A percentile compares a stretch with the other conserved stretches of the same genome.
phyloP scores from a whole-genome alignment of 331 rosid genomes.

The Malus hybrid region DNA sequence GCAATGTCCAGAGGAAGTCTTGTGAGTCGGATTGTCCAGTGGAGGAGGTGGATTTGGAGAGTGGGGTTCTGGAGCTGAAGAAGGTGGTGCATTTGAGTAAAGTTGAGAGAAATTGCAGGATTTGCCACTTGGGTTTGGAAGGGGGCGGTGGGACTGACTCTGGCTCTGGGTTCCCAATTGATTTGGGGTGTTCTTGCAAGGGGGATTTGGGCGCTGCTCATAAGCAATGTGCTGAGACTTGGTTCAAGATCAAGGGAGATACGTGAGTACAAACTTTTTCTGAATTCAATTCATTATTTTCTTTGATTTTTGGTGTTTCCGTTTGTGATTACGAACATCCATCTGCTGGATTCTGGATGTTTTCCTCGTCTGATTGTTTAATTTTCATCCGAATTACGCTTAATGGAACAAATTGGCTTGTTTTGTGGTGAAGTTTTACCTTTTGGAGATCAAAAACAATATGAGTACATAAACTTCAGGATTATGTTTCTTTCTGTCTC shows the following conservation, averaged over 20 bases:
- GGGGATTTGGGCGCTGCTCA: constrained; percentile 41
- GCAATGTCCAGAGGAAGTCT: not conserved
- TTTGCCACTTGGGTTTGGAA: constrained; percentile 31
- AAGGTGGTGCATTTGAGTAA: constrained; percentile 22
- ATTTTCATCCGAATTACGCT: not conserved
- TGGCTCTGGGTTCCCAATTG: constrained; percentile 19
- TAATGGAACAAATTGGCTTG: not conserved
- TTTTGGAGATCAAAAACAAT: not conserved
- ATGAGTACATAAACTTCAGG: not conserved
- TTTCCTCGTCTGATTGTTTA: not conserved
- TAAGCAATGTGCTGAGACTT: constrained; percentile 40
- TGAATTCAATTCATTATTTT: not conserved
- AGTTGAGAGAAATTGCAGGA: constrained; percentile 30
- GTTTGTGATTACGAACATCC: not conserved
- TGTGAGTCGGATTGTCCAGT: constrained; percentile 14
- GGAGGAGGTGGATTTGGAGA: constrained; percentile 37
- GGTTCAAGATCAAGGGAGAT: constrained; percentile 48
- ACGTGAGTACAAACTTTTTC: constrained; percentile 21
- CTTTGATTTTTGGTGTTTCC: constrained; percentile 3
- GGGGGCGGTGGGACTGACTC: constrained; percentile 1
- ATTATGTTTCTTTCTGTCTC: no score
- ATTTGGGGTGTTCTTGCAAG: constrained; percentile 35
- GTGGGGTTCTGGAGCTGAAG: constrained; percentile 26
- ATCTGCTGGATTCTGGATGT: not conserved
- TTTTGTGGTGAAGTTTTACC: not conserved